Evolutionary conservation across 2,329 filamentous ascomycete species (phyloP).

Genomic region (Pestalotiopsis fici): DNA sequence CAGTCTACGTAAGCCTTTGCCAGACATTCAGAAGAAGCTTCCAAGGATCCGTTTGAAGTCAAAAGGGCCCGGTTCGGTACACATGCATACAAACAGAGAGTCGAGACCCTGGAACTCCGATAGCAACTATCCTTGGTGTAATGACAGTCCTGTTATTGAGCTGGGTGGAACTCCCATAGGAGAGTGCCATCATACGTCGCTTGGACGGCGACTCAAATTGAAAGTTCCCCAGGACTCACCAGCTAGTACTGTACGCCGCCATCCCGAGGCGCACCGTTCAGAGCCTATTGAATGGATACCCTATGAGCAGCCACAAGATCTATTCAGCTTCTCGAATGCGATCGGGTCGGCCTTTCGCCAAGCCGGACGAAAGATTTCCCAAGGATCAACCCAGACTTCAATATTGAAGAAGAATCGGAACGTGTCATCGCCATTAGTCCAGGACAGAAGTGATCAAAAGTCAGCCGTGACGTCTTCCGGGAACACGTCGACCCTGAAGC

Average conservation of each 20-base stretch:
- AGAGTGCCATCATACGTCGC: constrained; percentile 6
- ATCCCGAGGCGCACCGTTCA: constrained; percentile 15
- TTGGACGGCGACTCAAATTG: constrained; percentile 22
- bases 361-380: constrained; percentile 14
- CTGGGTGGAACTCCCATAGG: constrained; percentile 7
- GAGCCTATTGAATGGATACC: constrained; percentile 17
- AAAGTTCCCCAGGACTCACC: constrained; percentile 22
- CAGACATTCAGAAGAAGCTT: constrained; percentile 17
- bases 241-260: constrained; percentile 22
- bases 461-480: background rate
- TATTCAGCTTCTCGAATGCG: constrained; percentile 22
- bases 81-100: constrained; percentile 11
- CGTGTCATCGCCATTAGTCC: background rate
- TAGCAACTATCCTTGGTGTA: constrained; percentile 12
- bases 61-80: constrained; percentile 17
- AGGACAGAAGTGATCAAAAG: background rate
- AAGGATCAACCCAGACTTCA: constrained; percentile 4
- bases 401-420: background rate
- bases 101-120: constrained; percentile 12
- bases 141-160: constrained; percentile 13
- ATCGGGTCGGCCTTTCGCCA: constrained; percentile 16
- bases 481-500: no score
- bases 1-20: background rate
- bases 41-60: constrained; percentile 27
- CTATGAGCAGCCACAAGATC: constrained; percentile 20